A percentile compares a stretch with the other conserved stretches of the same genome.
Evolutionary conservation across 257 asterid genomes (phyloP).

Genomic region (Lavandula angustifolia): DNA sequence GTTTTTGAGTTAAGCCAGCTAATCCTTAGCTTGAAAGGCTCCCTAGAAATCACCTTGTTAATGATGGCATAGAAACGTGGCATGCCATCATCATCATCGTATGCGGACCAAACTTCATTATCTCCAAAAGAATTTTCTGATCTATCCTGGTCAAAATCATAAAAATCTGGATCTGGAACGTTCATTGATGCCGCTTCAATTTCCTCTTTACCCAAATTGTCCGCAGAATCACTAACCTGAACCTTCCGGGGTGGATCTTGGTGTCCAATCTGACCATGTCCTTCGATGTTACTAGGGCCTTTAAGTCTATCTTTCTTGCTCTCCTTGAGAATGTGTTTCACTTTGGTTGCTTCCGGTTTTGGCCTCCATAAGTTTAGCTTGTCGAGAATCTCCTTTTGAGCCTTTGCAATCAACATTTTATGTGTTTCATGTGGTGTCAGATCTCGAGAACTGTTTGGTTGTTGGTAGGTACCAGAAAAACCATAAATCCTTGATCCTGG

Average conservation of each 20-base stretch:
- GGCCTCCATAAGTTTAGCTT: slow-evolving; percentile 43
- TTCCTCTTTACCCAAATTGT: slow-evolving; percentile 30
- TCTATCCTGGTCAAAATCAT: slow-evolving; percentile 73
- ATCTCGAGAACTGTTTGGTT: slow-evolving; percentile 46
- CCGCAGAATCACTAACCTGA: slow-evolving; percentile 33
- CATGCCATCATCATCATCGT: slow-evolving; percentile 80
- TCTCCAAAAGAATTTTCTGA: slow-evolving; percentile 59
- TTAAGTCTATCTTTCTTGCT: slow-evolving; percentile 38
- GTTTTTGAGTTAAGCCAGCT: slow-evolving; percentile 81
- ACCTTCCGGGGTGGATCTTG: slow-evolving; percentile 34
- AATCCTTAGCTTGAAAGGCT: slow-evolving; percentile 66
- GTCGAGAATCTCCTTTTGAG: slow-evolving; percentile 46
- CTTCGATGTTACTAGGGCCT: slow-evolving; percentile 24
- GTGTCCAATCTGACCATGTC: slow-evolving; percentile 41
- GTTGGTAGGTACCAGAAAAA: slow-evolving; percentile 33
- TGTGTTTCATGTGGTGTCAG: slow-evolving; percentile 43
- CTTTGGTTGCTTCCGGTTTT: slow-evolving; percentile 28
- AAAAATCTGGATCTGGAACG: slow-evolving; percentile 85
- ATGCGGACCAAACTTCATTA: slow-evolving; percentile 84
- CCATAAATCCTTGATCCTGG: slow-evolving; percentile 36
- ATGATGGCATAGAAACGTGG: slow-evolving; percentile 81
- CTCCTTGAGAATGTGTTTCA: slow-evolving; percentile 36
- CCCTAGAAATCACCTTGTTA: slow-evolving; percentile 58
- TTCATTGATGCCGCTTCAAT: slow-evolving; percentile 45
- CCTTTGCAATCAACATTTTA: slow-evolving; percentile 49